Evolutionary conservation across 2,329 filamentous ascomycete species (phyloP), one percentile per base, ranked within the genome.

Genomic region (Sporothrix globosa): DNA sequence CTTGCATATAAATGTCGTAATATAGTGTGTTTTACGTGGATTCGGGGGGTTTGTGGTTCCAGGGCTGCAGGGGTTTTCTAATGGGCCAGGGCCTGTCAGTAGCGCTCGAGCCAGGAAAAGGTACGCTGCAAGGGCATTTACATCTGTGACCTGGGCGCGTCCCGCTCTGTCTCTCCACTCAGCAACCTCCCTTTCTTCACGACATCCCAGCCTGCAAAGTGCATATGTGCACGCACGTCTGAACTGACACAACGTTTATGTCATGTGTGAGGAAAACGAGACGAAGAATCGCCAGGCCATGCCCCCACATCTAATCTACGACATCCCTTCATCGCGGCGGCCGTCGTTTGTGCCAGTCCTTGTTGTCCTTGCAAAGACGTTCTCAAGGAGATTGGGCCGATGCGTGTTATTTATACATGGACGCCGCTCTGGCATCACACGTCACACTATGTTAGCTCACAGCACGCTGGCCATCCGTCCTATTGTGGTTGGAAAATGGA

Each of bases 221-320:
- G 60, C 41, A 6, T 41, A 39, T 3, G 19, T 52, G 44, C 60
- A 65, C 58, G 27, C 27, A n/a, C 27, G 27, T 11, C 14, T 7
- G 44, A 46, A 13, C 34, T 34, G 56, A 13, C 56, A 34, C 21
- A 34, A 41, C 34, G 27, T 30, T 30, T 30, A 21, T 13, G 53
- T 56, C 30, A 30, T 24, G 52, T 21, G 54, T 46, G 39, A 63
- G 39, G 41, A 30, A 30, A 30, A 30, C 39, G 46, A 24, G 41
- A 48, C 30, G 48, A 48, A 30, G 44, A 30, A 65, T 30, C 21
- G 1, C 41, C 41, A 65, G 60, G 60, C 34, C 19, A 13, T 24
- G 41, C 21, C 67, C 53, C 67, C 53, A 68, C 67, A 68, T 68
- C 67, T 21, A 68, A 68, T 68, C 67, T 68, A 39, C 54, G 67